Conservation (phyloP, 2,329 filamentous ascomycete genomes). For the Calcarisporium arbuscula region DNA sequence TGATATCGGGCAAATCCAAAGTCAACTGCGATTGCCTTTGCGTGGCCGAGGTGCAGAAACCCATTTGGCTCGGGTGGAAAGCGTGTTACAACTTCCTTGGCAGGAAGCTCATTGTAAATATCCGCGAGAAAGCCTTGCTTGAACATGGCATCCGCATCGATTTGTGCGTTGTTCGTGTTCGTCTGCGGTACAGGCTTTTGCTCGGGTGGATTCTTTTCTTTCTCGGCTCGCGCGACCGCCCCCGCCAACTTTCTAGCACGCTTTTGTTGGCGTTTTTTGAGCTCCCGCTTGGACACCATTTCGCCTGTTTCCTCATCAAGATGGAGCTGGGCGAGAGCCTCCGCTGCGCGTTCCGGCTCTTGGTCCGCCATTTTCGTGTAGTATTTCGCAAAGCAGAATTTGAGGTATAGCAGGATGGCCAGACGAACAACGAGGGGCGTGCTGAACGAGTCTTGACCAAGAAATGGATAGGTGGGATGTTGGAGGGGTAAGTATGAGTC, state of each 20-base stretch:
- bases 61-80: conserved; percentile 90
- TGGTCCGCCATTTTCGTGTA: too few species aligned
- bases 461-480: too few species aligned
- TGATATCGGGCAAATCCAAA: conserved; percentile 92
- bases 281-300: conserved; percentile 57
- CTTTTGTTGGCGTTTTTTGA: conserved; percentile 56
- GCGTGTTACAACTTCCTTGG: conserved; percentile 58
- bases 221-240: conserved; percentile 23
- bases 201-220: too few species aligned
- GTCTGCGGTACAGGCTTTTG: too few species aligned
- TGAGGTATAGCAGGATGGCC: too few species aligned
- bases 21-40: conserved; percentile 92
- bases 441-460: too few species aligned
- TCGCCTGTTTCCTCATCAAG: conserved; percentile 60
- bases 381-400: too few species aligned
- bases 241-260: conserved; percentile 53
- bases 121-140: conserved; percentile 70
- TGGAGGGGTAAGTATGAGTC: too few species aligned
- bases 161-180: too few species aligned
- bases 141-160: conserved; percentile 65
- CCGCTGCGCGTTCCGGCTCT: too few species aligned
- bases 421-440: too few species aligned
- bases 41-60: conserved; percentile 87
- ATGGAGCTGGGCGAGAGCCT: conserved; percentile 42
- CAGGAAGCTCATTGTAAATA: conserved; percentile 62